Base-by-base conservation (phyloP, 1,284 basidiomycete genomes). In the Cryptococcus neoformans region DNA sequence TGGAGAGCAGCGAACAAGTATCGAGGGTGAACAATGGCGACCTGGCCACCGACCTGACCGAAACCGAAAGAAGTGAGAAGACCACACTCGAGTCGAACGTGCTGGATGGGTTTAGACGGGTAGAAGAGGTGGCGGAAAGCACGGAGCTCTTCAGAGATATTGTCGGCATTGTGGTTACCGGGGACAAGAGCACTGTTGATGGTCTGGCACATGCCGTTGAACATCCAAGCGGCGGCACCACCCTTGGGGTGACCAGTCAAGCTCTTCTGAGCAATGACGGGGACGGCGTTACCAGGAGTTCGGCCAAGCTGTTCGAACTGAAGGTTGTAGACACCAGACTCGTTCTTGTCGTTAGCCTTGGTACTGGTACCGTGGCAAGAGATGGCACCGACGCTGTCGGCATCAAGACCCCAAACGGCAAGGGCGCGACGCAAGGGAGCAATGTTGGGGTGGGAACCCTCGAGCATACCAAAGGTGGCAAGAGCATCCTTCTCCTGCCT, bases 21-120 rank as follows among this genome's bases (percentile, higher is more conserved):
- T 65, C 90, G 89, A 51, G 96, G 92, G 78, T 99, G 88, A 56
- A 99, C 76, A 66, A 97, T 81, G 62, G 95, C 83, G 49, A 87
- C 88, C 60, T 88, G 90, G 61, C 95, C 96, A 62, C 95, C 96
- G 64, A 97, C 94, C 84, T 99, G 96, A 69, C 95, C 96, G 82
- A 99, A 99, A 69, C 96, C 96, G 81, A 99, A 99, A 16, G 93
- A 97, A 3, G 95, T 97, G 21, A 95, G 89, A 60, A 92, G 82
- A 79, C 91, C 92, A 50, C 89, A 89, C 60, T 89, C 87, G 69
- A 98, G 87, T 59, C 91, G 90, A 66, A 94, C 90, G 6, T 93
- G 95, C 73, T 92, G 85, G 69, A 99, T 92, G 4, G 92, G 85
- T 79, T 90, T 93, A 45, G 95, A 99, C 10, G 93, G 94, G 89